Percentiles rank a stretch among this genome's conserved stretches.
Conservation (phyloP, 2,329 filamentous ascomycete genomes). For the Fusarium kyushuense region DNA sequence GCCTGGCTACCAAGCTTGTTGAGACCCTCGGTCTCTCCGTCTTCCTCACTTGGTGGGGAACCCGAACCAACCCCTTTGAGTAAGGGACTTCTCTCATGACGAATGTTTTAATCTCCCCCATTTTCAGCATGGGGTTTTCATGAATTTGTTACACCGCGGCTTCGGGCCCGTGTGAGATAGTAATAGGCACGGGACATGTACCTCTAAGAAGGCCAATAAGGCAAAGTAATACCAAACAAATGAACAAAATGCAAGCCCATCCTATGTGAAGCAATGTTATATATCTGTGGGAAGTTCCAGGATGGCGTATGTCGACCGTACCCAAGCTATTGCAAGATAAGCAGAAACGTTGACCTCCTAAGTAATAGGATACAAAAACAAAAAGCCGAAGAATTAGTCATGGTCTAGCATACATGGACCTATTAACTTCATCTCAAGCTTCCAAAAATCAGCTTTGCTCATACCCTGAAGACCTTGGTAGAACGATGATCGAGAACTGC, state of each 20-base stretch:
- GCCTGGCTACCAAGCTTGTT: conserved; percentile 83
- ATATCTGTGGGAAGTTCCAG: neutral
- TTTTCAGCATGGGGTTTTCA: conserved; percentile 25
- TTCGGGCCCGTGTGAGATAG: conserved; percentile 37
- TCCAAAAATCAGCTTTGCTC: no score
- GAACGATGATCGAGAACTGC: neutral
- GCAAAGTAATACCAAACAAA: conserved; percentile 41
- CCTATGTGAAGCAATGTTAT: neutral
- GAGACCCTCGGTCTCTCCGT: conserved; percentile 93
- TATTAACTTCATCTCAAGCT: no score
- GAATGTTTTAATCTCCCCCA: conserved; percentile 28
- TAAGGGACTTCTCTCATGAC: conserved; percentile 58
- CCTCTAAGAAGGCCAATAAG: conserved; percentile 38
- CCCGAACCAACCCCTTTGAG: conserved; percentile 91
- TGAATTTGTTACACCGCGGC: conserved; percentile 37
- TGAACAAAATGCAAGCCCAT: conserved; percentile 3
- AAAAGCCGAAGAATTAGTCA: no score
- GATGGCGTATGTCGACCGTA: neutral
- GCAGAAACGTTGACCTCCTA: no score
- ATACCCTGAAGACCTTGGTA: no score
- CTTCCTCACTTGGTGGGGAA: conserved; percentile 98
- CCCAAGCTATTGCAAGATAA: neutral
- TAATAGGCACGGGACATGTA: conserved; percentile 31
- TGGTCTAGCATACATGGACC: no score
- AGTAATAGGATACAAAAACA: no score